Evolutionary conservation across 257 asterid species (phyloP), one percentile per base, ranked within the genome.

Genomic region (Linderniella brevidens): DNA sequence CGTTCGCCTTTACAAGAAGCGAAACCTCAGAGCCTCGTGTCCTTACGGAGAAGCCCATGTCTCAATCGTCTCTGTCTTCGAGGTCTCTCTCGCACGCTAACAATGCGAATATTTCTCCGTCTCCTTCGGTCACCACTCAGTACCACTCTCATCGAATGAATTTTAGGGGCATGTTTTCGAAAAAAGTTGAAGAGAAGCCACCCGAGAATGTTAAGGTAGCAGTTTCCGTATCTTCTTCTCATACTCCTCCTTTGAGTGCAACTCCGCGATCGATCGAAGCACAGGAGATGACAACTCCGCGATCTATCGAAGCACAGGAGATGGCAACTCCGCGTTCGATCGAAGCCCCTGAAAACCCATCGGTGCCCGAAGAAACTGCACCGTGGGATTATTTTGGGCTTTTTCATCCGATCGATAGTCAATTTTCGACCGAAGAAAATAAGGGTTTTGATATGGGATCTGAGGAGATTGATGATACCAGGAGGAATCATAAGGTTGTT

Each of bases 361-460:
- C 72, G 4, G 18, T 44, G 11, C 54, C 71, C 8, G 46, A 72
- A 11, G 82, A 72, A 66, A 67, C 69, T 50, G 67, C 92, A 11
- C 96, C 98, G 1, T 85, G 99, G 99, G 96, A 90, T 57, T 90
- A 70, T 67, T 90, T 90, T 52, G 94, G 88, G 58, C 86, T 77
- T 58, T 72, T 73, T 57, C 61, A 75, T 75, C 79, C 82, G 4
- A 60, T 72, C 18, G 86, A 78, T 52, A 55, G 72, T 65, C 92
- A 72, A 25, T 69, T 74, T 54, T 59, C 93, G 51, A 54, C 81
- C 18, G 69, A 60, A 48, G 75, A 68, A 45, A 62, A 58, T 41
- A 51, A 40, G 51, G 66, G 50, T 19, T 54, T 44, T 51, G 70
- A 65, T 53, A 60, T 39, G 52, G 69, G 32, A 25, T 25, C 57